Evolutionary conservation across 2,329 filamentous ascomycete species (phyloP), one percentile per base, ranked within the genome.

Genomic region (Trichoderma sp.): DNA sequence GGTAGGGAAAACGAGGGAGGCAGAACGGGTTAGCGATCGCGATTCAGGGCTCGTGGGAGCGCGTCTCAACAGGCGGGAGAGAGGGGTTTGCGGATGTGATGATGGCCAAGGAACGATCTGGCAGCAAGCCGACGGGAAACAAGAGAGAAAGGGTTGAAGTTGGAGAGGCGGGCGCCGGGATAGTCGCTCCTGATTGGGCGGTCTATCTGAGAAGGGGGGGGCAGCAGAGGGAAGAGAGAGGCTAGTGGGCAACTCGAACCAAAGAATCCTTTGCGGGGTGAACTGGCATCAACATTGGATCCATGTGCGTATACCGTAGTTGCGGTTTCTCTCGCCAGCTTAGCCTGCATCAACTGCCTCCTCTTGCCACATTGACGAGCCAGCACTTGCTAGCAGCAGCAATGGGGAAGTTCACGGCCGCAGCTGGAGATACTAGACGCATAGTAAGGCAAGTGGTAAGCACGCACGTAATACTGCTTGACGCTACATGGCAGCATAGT

Each of bases 131-230:
- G 45, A 65, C 41, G 45, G 50, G 34, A 39, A 58, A 58, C 24
- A 19, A 19, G 43, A 57, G 55, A 50, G 48, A 56, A 54, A 47
- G 17, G 43, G 56, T 44, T 43, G 45, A 58, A 59, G 66, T 63
- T 57, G 52, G 62, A 65, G 58, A 12, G 54, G 39, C 44, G 47
- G 54, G 62, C 62, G 41, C 60, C 55, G 50, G 60, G 60, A 63
- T 63, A 30, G 41, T 24, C 50, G 60, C 41, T 39, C 26, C 26
- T 63, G 60, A 63, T 63, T 63, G 60, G 60, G 60, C 60, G 60
- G 50, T 63, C 60, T 47, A 54, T 54, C 24, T 17, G 28, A 26
- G 28, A 28, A 30, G 43, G 60, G 41, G 30, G 59, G n/a, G 26
- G 41, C 19, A 30, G 28, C 3, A 24, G 9, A 24, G 21, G 41